Base-by-base conservation (phyloP, 495 filamentous ascomycete genomes). In the Daldinia childiae region DNA sequence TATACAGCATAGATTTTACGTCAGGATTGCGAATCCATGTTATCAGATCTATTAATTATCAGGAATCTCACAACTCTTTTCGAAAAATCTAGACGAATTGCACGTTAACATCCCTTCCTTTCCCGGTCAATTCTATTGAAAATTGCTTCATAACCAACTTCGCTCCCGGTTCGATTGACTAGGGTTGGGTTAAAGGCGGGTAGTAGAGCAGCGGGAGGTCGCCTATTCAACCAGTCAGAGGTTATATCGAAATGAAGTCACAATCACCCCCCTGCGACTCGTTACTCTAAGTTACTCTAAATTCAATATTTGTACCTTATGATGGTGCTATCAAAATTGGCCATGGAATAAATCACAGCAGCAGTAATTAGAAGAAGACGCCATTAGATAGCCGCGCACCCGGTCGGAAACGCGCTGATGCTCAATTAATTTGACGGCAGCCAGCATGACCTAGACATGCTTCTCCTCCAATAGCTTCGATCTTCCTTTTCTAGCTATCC, bases 381-480 rank as follows among this genome's bases (percentile, higher is more conserved):
- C 56, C 21, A 62, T 15, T 57, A 45, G 41, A 68, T 73, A 73
- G 65, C 70, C 70, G 71, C 66, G 66, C 17, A 66, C 58, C 50
- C 34, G 45, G 36, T 34, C 64, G 58, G 52, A 59, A 67, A 58
- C 63, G 63, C 32, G 59, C 63, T 72, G 69, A 58, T 52, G 30
- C 58, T 62, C 57, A 73, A 69, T 73, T 63, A 73, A 73, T 73
- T 65, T 69, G 54, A 51, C 71, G 71, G 71, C 52, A 69, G 19
- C 65, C 71, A 66, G 66, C 71, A 73, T 69, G 41, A 36, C 6
- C 61, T 48, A 58, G 66, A 69, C 61, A 69, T 52, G 62, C 60
- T 62, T 59, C 48, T 8, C 57, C 54, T 66, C 58, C 56, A 61
- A 52, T 62, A 3, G 41, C 29, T 51, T 38, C 58, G 50, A 11